Conservation (phyloP, 2,329 filamentous ascomycete genomes). For the Xylariaceae sp. region DNA sequence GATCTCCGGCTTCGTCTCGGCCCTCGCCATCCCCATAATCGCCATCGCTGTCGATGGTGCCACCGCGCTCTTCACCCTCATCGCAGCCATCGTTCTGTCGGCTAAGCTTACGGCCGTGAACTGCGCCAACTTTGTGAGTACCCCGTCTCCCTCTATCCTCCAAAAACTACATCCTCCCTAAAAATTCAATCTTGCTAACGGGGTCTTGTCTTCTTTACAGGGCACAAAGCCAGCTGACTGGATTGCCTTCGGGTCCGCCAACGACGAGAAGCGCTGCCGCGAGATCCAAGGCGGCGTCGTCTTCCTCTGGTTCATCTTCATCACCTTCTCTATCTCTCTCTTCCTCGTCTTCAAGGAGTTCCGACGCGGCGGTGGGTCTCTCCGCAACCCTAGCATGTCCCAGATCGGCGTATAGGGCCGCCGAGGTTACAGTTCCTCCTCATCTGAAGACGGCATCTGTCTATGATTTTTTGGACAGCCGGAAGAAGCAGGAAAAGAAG, state of each 20-base stretch:
- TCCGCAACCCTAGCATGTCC: constrained; percentile 50
- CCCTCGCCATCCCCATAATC: constrained; percentile 23
- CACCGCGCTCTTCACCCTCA: constrained; percentile 65
- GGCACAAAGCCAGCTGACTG: constrained; percentile 43
- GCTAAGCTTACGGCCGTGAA: constrained; percentile 65
- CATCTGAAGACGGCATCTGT: no score
- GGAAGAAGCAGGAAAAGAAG: no score
- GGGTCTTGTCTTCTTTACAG: constrained; percentile 25
- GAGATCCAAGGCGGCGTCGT: constrained; percentile 70
- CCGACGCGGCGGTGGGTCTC: constrained; percentile 46
- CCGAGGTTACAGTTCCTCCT: no score
- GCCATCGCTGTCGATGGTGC: constrained; percentile 31
- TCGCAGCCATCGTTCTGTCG: constrained; percentile 65
- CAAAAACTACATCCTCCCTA: neutral
- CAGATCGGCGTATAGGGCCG: constrained; percentile 52
- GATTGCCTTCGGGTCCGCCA: constrained; percentile 59
- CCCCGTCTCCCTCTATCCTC: neutral
- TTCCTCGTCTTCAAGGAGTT: constrained; percentile 53
- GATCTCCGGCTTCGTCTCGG: constrained; percentile 22
- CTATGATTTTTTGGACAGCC: no score
- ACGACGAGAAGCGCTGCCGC: constrained; percentile 63
- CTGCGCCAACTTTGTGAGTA: constrained; percentile 57
- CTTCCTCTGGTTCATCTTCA: constrained; percentile 78
- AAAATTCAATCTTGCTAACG: neutral
- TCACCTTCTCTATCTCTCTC: constrained; percentile 53